Conservation (phyloP, 257 asterid genomes). For the Jacaranda mimosifolia region DNA sequence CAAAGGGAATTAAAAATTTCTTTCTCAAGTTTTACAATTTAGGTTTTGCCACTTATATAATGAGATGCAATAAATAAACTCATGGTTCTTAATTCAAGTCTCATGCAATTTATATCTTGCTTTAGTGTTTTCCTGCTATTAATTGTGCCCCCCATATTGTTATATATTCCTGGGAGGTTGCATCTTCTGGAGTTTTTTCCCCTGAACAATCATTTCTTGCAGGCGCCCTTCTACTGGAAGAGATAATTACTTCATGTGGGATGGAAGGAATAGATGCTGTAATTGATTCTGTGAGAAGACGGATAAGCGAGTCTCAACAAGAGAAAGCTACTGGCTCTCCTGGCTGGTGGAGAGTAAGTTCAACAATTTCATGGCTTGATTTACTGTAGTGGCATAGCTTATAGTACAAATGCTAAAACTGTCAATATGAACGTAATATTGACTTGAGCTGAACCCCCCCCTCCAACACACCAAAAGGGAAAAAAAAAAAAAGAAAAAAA, state of each 20-base stretch:
- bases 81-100: background rate
- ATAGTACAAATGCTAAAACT: slow-evolving; percentile 18
- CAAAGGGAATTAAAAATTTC: too few species aligned
- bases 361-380: slow-evolving; percentile 23
- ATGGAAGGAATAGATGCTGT: slow-evolving; percentile 82
- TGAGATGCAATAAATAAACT: background rate
- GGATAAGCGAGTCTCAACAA: slow-evolving; percentile 83
- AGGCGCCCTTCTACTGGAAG: slow-evolving; percentile 92
- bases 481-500: too few species aligned
- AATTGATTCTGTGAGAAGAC: slow-evolving; percentile 75
- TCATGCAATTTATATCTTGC: slow-evolving; percentile 6
- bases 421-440: background rate
- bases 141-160: background rate
- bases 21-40: background rate
- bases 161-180: slow-evolving; percentile 19
- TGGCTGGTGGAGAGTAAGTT: slow-evolving; percentile 98
- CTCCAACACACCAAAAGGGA: background rate
- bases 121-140: slow-evolving; percentile 10
- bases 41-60: background rate
- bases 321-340: slow-evolving; percentile 74
- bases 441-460: background rate
- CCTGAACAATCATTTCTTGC: slow-evolving; percentile 38
- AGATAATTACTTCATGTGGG: slow-evolving; percentile 70
- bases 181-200: background rate
- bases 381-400: background rate